Percentiles rank a stretch among this genome's conserved stretches.
These are phyloP conservation scores for Cordyceps cicadae DNA, from an alignment of 2,329 filamentous ascomycete genomes.

Conservation along the genomic window DNA sequence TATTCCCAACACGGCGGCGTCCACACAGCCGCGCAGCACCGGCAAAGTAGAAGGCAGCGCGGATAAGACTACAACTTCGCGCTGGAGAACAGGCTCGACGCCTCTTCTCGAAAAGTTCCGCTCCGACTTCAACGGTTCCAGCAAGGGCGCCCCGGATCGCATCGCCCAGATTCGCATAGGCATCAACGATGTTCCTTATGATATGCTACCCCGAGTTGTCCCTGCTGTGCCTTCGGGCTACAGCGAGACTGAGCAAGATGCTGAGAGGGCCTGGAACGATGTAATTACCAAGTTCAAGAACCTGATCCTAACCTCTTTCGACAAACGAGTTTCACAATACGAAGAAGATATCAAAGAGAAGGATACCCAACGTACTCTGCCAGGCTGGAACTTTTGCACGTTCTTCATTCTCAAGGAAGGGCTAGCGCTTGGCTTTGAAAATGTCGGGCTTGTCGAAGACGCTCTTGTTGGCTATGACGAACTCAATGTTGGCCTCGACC, in stretches of 20 bases:
- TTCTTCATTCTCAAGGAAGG: slow-evolving; percentile 98
- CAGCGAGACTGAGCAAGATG: slow-evolving; percentile 65
- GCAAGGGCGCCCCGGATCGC: slow-evolving; percentile 64
- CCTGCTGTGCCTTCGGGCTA: slow-evolving; percentile 57
- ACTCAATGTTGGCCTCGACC: slow-evolving; percentile 77
- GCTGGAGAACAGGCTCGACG: slow-evolving; percentile 71
- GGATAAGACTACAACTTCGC: slow-evolving; percentile 61
- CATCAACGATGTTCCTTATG: slow-evolving; percentile 60
- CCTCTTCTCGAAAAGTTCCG: slow-evolving; percentile 85
- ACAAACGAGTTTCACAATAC: slow-evolving; percentile 83
- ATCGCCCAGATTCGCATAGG: slow-evolving; percentile 79
- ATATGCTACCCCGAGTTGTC: slow-evolving; percentile 53
- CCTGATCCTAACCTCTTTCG: slow-evolving; percentile 81
- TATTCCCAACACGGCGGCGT: slow-evolving; percentile 73
- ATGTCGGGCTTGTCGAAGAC: slow-evolving; percentile 90
- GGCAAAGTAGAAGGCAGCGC: slow-evolving; percentile 45
- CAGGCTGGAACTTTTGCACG: slow-evolving; percentile 98
- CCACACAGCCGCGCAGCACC: slow-evolving; percentile 64
- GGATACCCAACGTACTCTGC: slow-evolving; percentile 74
- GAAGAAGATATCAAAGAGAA: slow-evolving; percentile 96
- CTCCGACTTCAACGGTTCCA: slow-evolving; percentile 74
- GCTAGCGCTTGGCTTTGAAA: slow-evolving; percentile 87
- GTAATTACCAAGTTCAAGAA: slow-evolving; percentile 79
- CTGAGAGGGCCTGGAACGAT: slow-evolving; percentile 75
- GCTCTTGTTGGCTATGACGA: slow-evolving; percentile 93